Conservation (phyloP, 1,139 yeast species). For the Pichia sp. region DNA sequence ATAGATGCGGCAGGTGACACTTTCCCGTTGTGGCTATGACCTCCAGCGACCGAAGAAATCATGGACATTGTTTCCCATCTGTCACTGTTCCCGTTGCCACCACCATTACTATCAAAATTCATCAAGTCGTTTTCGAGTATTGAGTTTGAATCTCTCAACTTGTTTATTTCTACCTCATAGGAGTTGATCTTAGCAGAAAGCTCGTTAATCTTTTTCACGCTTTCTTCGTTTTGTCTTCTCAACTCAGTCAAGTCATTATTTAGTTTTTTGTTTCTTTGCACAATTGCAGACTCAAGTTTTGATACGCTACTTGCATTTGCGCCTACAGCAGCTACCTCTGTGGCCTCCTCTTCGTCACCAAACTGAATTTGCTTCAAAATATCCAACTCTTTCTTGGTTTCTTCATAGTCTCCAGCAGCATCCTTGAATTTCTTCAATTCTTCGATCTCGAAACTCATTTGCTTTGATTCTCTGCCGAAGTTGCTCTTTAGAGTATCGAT, state of each 20-base stretch:
- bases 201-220: constrained; percentile 30
- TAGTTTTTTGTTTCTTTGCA: constrained; percentile 57
- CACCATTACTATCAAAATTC: constrained; percentile 36
- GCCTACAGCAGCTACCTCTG: constrained; percentile 18
- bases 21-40: constrained; percentile 31
- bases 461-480: constrained; percentile 41
- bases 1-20: constrained; percentile 49
- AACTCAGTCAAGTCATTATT: constrained; percentile 55
- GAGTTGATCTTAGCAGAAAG: constrained; percentile 41
- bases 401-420: constrained; percentile 63
- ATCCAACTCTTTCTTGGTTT: constrained; percentile 67
- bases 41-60: constrained; percentile 51
- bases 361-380: constrained; percentile 73
- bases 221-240: constrained; percentile 49
- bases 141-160: constrained; percentile 43
- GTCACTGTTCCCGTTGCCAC: constrained; percentile 23
- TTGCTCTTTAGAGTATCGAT: constrained; percentile 19
- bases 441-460: constrained; percentile 48
- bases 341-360: constrained; percentile 37
- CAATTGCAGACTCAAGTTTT: constrained; percentile 44
- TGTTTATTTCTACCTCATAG: constrained; percentile 36
- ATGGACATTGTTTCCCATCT: constrained; percentile 65
- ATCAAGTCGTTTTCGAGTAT: constrained; percentile 71
- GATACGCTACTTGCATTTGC: constrained; percentile 19
- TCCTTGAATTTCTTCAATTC: constrained; percentile 45